Conservation (phyloP, 73 alveolate genomes). For the Diophrys appendiculata region DNA sequence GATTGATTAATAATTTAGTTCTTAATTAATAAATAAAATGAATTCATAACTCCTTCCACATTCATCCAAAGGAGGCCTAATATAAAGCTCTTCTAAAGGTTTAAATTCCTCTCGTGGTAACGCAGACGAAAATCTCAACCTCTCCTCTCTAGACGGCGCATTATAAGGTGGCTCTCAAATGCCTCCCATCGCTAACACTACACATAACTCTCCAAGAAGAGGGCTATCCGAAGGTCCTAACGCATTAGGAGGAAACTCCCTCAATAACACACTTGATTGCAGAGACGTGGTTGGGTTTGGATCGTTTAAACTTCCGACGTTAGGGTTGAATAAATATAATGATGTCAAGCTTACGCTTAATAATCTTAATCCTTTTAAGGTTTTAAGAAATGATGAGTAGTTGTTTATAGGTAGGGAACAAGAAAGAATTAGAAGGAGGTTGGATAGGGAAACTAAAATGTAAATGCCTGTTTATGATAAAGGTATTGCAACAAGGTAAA, state of each 20-base stretch:
- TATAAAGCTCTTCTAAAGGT: background rate
- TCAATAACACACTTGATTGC: too few relatives aligned
- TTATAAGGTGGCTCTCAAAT: too few relatives aligned
- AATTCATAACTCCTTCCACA: background rate
- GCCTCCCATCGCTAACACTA: too few relatives aligned
- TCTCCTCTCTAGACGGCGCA: too few relatives aligned
- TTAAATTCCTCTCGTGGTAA: too few relatives aligned
- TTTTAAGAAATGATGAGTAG: constrained; percentile 29
- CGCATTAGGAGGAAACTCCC: too few relatives aligned
- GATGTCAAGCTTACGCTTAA: constrained; percentile 1
- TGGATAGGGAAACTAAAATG: background rate
- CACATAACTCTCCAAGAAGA: too few relatives aligned
- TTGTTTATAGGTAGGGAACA: constrained; percentile 29
- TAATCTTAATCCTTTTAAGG: constrained; percentile 23
- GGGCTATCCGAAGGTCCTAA: too few relatives aligned
- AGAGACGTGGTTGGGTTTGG: too few relatives aligned
- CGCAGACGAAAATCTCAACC: too few relatives aligned
- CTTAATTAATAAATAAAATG: background rate
- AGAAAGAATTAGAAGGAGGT: constrained; percentile 18
- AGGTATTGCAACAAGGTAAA: background rate
- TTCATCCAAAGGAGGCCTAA: background rate
- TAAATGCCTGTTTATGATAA: background rate
- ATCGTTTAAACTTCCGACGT: constrained; percentile 35
- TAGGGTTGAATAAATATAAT: constrained; percentile 26
- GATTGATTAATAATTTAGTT: too few relatives aligned